A percentile compares a stretch with the other conserved stretches of the same genome.
phyloP scores from a whole-genome alignment of 2,329 filamentous ascomycete genomes.

The Fusarium algeriense region DNA sequence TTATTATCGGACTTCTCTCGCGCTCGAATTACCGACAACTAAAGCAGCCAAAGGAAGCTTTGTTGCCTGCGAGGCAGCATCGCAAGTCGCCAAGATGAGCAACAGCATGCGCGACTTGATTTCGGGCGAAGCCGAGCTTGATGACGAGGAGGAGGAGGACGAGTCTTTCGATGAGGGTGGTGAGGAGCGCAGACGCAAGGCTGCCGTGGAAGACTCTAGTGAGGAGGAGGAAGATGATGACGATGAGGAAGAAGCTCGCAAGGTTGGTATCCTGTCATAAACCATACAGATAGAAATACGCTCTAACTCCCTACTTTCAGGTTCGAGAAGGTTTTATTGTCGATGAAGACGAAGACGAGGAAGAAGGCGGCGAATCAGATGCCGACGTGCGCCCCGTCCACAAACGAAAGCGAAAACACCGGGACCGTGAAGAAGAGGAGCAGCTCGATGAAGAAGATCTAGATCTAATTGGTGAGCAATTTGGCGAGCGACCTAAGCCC shows the following conservation, averaged over 20 bases:
- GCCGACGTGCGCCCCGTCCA: conserved; percentile 65
- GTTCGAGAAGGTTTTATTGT: conserved; percentile 96
- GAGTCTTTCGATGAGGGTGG: conserved; percentile 84
- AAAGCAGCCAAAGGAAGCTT: conserved; percentile 34
- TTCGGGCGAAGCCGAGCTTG: conserved; percentile 86
- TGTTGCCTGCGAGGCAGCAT: conserved; percentile 47
- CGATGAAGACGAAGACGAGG: conserved; percentile 87
- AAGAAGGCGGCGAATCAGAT: conserved; percentile 71
- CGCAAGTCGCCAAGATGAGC: conserved; percentile 65
- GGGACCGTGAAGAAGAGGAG: conserved; percentile 85
- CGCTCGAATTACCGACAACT: conserved; percentile 20
- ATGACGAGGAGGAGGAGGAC: conserved; percentile 87
- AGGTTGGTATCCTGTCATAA: conserved; percentile 62
- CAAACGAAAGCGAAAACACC: conserved; percentile 80
- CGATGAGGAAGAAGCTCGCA: conserved; percentile 84
- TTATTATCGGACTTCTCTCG: conserved; percentile 1
- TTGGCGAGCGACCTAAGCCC: conserved; percentile 72
- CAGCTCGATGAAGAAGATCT: conserved; percentile 96
- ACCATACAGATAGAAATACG: conserved; percentile 1
- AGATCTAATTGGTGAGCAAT: conserved; percentile 89
- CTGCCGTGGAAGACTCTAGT: conserved; percentile 80
- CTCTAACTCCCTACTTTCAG: conserved; percentile 59
- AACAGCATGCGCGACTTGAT: conserved; percentile 80
- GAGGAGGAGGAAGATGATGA: conserved; percentile 95
- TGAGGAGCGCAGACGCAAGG: conserved; percentile 65